These are phyloP conservation scores for Omphalea diandra DNA, from an alignment of 441 rosid species.

Conservation along the genomic window DNA sequence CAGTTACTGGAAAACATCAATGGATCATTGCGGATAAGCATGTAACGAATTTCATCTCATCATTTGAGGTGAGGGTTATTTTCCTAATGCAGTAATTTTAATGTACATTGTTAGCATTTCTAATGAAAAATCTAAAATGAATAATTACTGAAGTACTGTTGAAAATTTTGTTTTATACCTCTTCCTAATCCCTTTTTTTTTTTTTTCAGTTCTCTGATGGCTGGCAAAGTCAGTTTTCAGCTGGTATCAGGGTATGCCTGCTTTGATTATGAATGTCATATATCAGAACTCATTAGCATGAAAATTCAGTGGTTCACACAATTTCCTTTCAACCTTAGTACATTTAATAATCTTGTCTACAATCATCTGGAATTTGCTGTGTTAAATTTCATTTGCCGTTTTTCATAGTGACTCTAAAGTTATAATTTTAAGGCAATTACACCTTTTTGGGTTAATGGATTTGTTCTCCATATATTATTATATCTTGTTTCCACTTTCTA, in stretches of 20 bases:
- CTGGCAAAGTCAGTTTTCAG: conserved; percentile 77
- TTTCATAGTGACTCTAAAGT: neutral
- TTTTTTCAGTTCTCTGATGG: conserved; percentile 65
- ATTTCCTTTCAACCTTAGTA: neutral
- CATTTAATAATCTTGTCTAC: neutral
- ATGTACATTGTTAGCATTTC: neutral
- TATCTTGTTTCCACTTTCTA: neutral
- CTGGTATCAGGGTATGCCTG: conserved; percentile 73
- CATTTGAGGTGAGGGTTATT: conserved; percentile 53
- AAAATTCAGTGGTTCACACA: neutral
- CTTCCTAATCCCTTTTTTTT: conserved; percentile 12
- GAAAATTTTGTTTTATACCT: conserved; percentile 2
- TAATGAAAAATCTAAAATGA: neutral
- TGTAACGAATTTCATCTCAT: conserved; percentile 39
- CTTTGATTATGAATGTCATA: conserved; percentile 13
- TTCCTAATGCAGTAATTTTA: conserved; percentile 15
- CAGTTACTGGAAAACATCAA: conserved; percentile 70
- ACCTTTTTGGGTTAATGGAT: neutral
- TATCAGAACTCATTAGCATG: too few species aligned
- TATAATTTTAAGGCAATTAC: neutral
- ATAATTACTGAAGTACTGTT: neutral
- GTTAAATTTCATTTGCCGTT: neutral
- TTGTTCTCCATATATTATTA: neutral
- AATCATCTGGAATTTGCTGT: neutral
- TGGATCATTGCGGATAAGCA: conserved; percentile 68